Evolutionary conservation across 768 basidiomycete genomes (phyloP).

Genomic region (Suillus clintonianus): DNA sequence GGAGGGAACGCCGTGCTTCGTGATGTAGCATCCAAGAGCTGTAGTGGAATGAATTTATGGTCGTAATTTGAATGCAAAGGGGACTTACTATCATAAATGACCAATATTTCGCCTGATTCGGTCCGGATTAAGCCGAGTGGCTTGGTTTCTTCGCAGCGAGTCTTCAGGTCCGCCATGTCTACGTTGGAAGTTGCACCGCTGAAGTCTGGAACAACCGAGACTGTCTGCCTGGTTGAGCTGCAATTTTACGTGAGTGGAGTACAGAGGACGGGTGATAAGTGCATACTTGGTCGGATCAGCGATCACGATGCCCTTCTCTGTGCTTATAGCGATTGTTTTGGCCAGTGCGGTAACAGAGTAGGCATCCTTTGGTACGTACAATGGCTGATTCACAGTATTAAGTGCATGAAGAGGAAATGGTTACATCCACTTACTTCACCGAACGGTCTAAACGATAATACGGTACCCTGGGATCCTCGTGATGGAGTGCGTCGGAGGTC

Average conservation of each 20-base stretch:
- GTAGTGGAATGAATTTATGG: background rate
- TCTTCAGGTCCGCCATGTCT: slow-evolving; percentile 55
- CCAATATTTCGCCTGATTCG: slow-evolving; percentile 57
- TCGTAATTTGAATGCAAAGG: background rate
- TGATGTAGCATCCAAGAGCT: slow-evolving; percentile 80
- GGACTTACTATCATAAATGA: slow-evolving; percentile 72
- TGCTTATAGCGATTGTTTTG: slow-evolving; percentile 67
- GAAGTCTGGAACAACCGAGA: slow-evolving; percentile 64
- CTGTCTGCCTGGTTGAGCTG: slow-evolving; percentile 43
- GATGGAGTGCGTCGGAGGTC: slow-evolving; percentile 39
- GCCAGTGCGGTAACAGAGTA: slow-evolving; percentile 58
- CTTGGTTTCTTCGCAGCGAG: slow-evolving; percentile 54
- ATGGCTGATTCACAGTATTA: slow-evolving; percentile 42
- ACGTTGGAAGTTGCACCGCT: slow-evolving; percentile 38
- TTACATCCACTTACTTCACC: slow-evolving; percentile 55
- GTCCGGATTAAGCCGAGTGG: slow-evolving; percentile 69
- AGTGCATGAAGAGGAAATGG: slow-evolving; percentile 4
- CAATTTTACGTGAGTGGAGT: background rate
- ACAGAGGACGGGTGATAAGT: background rate
- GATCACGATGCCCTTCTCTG: slow-evolving; percentile 64
- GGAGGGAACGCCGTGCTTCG: slow-evolving; percentile 64
- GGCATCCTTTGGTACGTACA: slow-evolving; percentile 73
- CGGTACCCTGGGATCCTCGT: slow-evolving; percentile 28
- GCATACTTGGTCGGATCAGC: slow-evolving; percentile 69
- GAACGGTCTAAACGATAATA: slow-evolving; percentile 56